phyloP scores from a whole-genome alignment of 2,329 filamentous ascomycete genomes.

The Colletotrichum tanaceti region DNA sequence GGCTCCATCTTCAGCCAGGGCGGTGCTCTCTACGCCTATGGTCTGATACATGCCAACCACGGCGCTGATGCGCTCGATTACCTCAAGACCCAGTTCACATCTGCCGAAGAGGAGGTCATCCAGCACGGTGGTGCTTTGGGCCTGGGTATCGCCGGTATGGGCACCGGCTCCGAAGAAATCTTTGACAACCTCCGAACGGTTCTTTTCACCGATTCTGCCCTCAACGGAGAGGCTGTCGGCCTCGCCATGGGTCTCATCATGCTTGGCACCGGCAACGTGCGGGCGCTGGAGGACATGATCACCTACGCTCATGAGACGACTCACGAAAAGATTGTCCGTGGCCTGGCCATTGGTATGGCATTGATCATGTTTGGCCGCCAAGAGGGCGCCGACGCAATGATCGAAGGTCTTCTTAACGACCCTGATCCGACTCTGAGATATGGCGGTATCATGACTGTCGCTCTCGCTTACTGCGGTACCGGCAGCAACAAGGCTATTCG shows the following conservation, averaged over 20 bases:
- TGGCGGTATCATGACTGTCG: constrained; percentile 98
- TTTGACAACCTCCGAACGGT: constrained; percentile 92
- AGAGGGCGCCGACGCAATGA: constrained; percentile 93
- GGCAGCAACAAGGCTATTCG: constrained; percentile 99
- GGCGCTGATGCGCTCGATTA: constrained; percentile 90
- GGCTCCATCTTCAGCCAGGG: constrained; percentile 97
- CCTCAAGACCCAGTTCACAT: constrained; percentile 78
- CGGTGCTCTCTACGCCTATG: constrained; percentile 94
- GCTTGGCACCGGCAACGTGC: constrained; percentile 96
- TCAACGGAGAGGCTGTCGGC: constrained; percentile 97
- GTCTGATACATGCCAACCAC: constrained; percentile 96
- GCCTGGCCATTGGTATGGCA: constrained; percentile 95
- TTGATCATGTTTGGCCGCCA: constrained; percentile 98
- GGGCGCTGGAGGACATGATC: constrained; percentile 95
- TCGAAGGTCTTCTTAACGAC: constrained; percentile 92
- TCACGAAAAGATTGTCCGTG: constrained; percentile 98
- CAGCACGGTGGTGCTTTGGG: constrained; percentile 96
- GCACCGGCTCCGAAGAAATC: constrained; percentile 88
- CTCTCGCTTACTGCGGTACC: constrained; percentile 95
- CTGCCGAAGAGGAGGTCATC: constrained; percentile 89
- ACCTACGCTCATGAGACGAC: constrained; percentile 97
- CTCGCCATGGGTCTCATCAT: constrained; percentile 97
- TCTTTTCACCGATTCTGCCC: constrained; percentile 91
- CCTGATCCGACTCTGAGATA: constrained; percentile 94
- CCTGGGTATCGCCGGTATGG: constrained; percentile 97